A percentile compares a stretch with the other conserved stretches of the same genome.
Conservation (phyloP, 2,329 filamentous ascomycete genomes). For the Aspergillus flavus region DNA sequence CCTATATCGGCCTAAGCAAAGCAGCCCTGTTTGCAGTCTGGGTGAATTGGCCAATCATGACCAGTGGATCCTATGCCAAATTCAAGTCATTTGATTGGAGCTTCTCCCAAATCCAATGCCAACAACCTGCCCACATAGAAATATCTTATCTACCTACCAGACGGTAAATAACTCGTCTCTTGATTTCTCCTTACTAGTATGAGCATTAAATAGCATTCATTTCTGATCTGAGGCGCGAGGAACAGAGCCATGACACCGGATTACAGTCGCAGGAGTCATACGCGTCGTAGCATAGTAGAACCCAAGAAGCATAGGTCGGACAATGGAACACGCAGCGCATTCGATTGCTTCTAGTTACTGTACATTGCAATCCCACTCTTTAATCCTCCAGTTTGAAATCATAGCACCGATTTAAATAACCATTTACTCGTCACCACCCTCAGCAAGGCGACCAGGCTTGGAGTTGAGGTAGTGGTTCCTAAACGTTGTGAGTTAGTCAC, state of each 20-base stretch:
- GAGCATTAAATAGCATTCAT: neutral
- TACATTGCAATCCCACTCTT: slow-evolving; percentile 39
- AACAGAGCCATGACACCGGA: neutral
- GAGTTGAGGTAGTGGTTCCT: slow-evolving; percentile 56
- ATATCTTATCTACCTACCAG: neutral
- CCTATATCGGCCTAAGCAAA: neutral
- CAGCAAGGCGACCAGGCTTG: slow-evolving; percentile 48
- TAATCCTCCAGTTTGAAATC: slow-evolving; percentile 6
- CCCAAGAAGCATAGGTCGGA: neutral
- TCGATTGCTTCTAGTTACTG: slow-evolving; percentile 45
- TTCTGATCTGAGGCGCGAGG: neutral
- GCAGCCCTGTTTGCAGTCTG: neutral
- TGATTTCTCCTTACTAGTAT: neutral
- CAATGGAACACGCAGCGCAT: slow-evolving; percentile 16
- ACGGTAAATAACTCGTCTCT: neutral
- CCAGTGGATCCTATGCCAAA: neutral
- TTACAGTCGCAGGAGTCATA: neutral
- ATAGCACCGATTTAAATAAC: slow-evolving; percentile 7
- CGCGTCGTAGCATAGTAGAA: neutral
- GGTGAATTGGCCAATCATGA: neutral
- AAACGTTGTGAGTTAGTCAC: neutral
- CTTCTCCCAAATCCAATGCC: neutral
- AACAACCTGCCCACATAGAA: neutral
- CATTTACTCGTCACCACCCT: slow-evolving; percentile 41
- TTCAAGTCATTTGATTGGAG: neutral